Evolutionary conservation across 2,329 filamentous ascomycete genomes (phyloP), one percentile per base, ranked within the genome.

Genomic region (Fusarium acutatum): DNA sequence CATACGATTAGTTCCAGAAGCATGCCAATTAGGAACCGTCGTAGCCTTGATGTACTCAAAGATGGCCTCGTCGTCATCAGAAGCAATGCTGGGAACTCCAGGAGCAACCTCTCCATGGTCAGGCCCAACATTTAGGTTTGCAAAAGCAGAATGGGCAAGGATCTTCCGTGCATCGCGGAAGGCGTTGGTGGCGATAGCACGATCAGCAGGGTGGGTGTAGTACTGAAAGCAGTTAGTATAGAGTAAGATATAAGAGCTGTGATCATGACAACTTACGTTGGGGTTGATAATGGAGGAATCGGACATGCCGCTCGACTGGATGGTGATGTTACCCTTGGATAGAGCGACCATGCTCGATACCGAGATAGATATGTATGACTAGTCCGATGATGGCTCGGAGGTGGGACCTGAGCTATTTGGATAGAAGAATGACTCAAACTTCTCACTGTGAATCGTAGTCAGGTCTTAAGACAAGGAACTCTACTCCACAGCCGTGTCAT

Each of bases 141-240:
- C 34, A 3, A 69, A n/a, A 14, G 66, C 57, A 3, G 64, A 43
- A 37, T 69, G 66, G 2, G 37, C 66, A 5, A 68, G 7, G 12
- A 69, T 69, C 32, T 68, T 68, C 1, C 66, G 64, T 24, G 67
- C 49, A 22, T 69, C 67, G 4, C 60, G 64, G 22, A 69, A 69
- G 1, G 47, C 52, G 5, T 66, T 30, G 7, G 68, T 46, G 10
- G 64, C 66, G 7, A 69, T 52, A 15, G 49, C 66, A 4, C 66
- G 64, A 14, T 69, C 49, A 12, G 57, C 43, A 4, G 60, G 24
- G 22, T 69, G 43, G 6, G 57, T 69, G 11, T 63, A 68, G 5
- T 68, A 68, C 64, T 68, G 4, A 3, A 43, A 18, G 2, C 0
- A 38, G 17, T 35, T n/a, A 57, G 38, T 4, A 35, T 26, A 4